Conservation (phyloP, 73 alveolate genomes). For the Stentor coeruleus region DNA sequence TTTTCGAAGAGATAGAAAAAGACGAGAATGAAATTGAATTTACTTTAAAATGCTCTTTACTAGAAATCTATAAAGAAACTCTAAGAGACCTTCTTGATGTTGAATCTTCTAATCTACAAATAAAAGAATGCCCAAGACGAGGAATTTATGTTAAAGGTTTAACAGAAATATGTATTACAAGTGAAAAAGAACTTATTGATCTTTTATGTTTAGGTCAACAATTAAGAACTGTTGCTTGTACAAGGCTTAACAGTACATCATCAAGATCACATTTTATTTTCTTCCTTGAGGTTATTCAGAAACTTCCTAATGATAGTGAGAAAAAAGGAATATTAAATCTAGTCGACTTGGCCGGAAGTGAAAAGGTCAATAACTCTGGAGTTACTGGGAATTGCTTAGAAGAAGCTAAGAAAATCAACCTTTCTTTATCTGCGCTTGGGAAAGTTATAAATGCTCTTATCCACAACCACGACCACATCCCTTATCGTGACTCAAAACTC, state of each 20-base stretch:
- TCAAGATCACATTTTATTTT: conserved; percentile 92
- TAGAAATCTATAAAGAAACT: conserved; percentile 90
- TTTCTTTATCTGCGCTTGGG: conserved; percentile 87
- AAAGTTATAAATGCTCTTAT: conserved; percentile 87
- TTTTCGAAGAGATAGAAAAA: conserved; percentile 62
- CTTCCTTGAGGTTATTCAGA: conserved; percentile 76
- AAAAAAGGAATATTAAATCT: conserved; percentile 88
- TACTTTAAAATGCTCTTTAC: conserved; percentile 68
- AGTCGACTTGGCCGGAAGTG: conserved; percentile 98
- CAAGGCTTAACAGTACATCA: conserved; percentile 93
- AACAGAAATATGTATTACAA: conserved; percentile 91
- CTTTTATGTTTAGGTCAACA: conserved; percentile 86
- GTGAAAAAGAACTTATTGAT: conserved; percentile 84
- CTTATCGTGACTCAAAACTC: conserved; percentile 72
- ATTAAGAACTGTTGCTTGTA: conserved; percentile 95
- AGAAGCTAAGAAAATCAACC: conserved; percentile 93
- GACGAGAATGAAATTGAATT: conserved; percentile 69
- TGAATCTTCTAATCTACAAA: conserved; percentile 68
- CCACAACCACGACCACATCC: conserved; percentile 74
- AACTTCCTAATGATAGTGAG: conserved; percentile 78
- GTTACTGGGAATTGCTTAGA: conserved; percentile 87
- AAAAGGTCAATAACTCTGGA: conserved; percentile 82
- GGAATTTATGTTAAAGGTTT: conserved; percentile 93
- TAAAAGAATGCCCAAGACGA: conserved; percentile 86
- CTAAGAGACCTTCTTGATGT: conserved; percentile 79